Evolutionary conservation across 345 rosid genomes (phyloP).

Genomic region (Eucalyptus cloeziana): DNA sequence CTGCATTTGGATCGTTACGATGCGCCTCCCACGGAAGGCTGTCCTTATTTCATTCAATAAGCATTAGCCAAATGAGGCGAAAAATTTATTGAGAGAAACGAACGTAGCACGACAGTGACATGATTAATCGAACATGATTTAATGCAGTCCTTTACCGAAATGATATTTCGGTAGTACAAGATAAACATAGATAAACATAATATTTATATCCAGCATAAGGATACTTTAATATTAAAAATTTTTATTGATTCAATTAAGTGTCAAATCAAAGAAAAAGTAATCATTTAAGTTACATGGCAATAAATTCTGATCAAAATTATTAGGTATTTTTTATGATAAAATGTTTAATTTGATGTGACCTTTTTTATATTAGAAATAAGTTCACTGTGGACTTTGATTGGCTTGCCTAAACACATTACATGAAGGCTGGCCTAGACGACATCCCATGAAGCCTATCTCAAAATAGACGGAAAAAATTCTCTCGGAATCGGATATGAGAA

Average conservation of each 20-base stretch:
- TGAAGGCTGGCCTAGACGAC: background rate
- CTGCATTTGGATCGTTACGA: background rate
- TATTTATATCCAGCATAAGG: accelerated
- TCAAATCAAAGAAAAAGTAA: accelerated
- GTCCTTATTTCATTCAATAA: background rate
- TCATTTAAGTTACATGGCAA: accelerated
- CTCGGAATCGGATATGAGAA: background rate
- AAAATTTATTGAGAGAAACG: background rate
- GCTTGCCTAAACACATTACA: background rate
- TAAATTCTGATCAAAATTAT: accelerated
- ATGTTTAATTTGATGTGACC: background rate
- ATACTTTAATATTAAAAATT: background rate
- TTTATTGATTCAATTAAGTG: accelerated
- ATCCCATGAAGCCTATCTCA: background rate
- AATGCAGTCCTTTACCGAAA: background rate
- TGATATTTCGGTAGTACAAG: background rate
- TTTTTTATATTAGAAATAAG: background rate
- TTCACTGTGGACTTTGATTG: accelerated
- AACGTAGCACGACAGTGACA: background rate
- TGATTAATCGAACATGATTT: background rate
- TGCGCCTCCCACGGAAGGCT: background rate
- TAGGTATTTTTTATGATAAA: background rate
- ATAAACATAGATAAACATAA: background rate
- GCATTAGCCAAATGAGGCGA: background rate
- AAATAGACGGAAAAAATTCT: background rate